These are phyloP conservation scores for Penicillium sp. DNA, from an alignment of 2,329 filamentous ascomycete genomes.

Conservation along the genomic window DNA sequence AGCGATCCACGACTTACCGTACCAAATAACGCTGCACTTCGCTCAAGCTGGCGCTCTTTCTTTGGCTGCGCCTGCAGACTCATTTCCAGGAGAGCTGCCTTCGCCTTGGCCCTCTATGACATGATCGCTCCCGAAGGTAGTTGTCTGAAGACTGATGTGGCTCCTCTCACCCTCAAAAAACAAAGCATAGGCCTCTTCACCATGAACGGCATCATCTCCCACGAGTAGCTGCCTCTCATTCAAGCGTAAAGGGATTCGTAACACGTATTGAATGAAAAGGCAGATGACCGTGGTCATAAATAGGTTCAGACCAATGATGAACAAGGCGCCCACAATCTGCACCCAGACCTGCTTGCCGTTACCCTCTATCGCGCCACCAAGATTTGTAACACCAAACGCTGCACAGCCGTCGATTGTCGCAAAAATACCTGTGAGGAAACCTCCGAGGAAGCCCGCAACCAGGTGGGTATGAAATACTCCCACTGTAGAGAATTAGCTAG, in stretches of 20 bases:
- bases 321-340: conserved; percentile 50
- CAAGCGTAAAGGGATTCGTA: conserved; percentile 50
- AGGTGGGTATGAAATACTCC: conserved; percentile 52
- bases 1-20: too few relatives aligned
- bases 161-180: conserved; percentile 22
- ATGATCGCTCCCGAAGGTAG: conserved; percentile 8
- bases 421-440: conserved; percentile 49
- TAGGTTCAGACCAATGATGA: conserved; percentile 52
- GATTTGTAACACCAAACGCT: conserved; percentile 47
- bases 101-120: conserved; percentile 1
- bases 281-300: conserved; percentile 52
- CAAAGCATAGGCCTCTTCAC: conserved; percentile 45
- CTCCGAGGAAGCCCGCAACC: conserved; percentile 48
- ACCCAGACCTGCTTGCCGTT: conserved; percentile 52
- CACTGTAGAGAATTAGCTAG: conserved; percentile 24
- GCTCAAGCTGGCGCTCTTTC: too few relatives aligned
- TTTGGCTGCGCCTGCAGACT: too few relatives aligned
- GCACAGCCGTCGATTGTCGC: conserved; percentile 48
- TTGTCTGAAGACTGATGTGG: conserved; percentile 12
- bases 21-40: too few relatives aligned
- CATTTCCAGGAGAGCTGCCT: too few relatives aligned
- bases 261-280: conserved; percentile 52
- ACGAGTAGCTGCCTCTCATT: conserved; percentile 46
- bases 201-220: conserved; percentile 50
- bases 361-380: conserved; percentile 51